Evolutionary conservation across 805 yeast species (phyloP), one percentile per base, ranked within the genome.

Genomic region (Wickerhamiella cacticola): DNA sequence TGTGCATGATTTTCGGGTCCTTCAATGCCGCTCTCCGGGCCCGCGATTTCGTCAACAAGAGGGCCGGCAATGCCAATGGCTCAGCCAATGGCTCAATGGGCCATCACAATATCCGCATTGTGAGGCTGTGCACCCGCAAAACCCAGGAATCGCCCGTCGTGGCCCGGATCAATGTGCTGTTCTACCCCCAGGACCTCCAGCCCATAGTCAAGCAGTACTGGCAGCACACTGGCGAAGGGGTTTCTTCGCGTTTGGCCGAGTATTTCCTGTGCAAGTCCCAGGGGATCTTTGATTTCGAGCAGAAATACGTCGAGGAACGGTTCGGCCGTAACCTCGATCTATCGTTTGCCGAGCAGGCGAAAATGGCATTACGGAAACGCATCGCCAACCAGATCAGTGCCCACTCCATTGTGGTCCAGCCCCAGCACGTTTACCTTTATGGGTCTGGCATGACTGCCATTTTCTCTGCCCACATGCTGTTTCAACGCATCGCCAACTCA

Each of bases 161-260:
- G 56, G 76, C 87, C 12, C 74, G 75, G 35, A 75, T 89, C 48
- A 81, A 88, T 0, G 82, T 78, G 18, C 85, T 87, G n/a, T 79
- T 92, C 52, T 83, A 82, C 58, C 84, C 84, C 1, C 63, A 68
- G 1, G 67, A 69, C 2, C 78, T 72, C 50, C 78, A 70, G 52
- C 63, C 75, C 1, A 62, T 82, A 3, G 88, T 92, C 34, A 87
- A 85, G 60, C 78, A 78, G 56, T 92, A 85, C 66, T 92, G 98
- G 98, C 96, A 89, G 63, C 96, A 88, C 59, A 70, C 95, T 0
- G 99, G 99, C 23, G 96, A 89, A 63, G 95, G 96, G n/a, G 75
- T 92, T 23, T 84, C 95, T 13, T 84, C 95, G 29, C 71, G 97
- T 57, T 67, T 80, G 61, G 96, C 87, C 1, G 96, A 88, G 63